Base-by-base conservation (phyloP, 148 eudicot species). In the Rhododendron ferrugineum region DNA sequence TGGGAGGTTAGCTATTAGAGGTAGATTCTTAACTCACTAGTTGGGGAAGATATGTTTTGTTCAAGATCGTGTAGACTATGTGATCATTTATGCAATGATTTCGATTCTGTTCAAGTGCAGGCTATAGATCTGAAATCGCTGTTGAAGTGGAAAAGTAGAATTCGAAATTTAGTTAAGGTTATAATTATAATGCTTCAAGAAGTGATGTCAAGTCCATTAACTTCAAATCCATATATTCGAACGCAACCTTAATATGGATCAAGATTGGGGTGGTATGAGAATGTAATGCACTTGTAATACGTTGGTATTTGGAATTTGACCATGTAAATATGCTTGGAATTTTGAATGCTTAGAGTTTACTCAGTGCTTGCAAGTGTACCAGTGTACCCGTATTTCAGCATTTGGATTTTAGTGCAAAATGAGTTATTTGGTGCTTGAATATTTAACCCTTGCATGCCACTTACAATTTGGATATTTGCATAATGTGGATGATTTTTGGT, bases 401-500 rank as follows among this genome's bases (percentile, higher is more conserved):
- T 44, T 22, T 82, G 14, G 15, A n/a, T 64, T 47, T 83, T 52
- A 34, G 32, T 76, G 11, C 13, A 70, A 20, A 23, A 34, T 73
- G 46, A 30, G 26, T 30, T 80, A 18, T 32, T 80, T 50, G 20
- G 28, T 80, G 23, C 66, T 32, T n/a, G 78, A 15, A 13, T 28
- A 73, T 46, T 18, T 46, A 46, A 73, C 40, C 37, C 76, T 3
- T n/a, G 32, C 18, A 11, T 22, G 32, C 58, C 14, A 15, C 58
- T 50, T 54, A 56, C 6, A 76, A 77, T 5, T 32, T 26, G 16
- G 58, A 74, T 22, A 23, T 75, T 37, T 22, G 22, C 6, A 0
- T 44, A 36, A 50, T 34, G 7, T 66, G n/a, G 83, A 60, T 22
- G 74, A 34, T 60, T 47, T 77, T 89, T 42, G 50, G 73, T 47